These are phyloP conservation scores for Polyplosphaeria fusca DNA, from an alignment of 495 filamentous ascomycete species.

Conservation along the genomic window DNA sequence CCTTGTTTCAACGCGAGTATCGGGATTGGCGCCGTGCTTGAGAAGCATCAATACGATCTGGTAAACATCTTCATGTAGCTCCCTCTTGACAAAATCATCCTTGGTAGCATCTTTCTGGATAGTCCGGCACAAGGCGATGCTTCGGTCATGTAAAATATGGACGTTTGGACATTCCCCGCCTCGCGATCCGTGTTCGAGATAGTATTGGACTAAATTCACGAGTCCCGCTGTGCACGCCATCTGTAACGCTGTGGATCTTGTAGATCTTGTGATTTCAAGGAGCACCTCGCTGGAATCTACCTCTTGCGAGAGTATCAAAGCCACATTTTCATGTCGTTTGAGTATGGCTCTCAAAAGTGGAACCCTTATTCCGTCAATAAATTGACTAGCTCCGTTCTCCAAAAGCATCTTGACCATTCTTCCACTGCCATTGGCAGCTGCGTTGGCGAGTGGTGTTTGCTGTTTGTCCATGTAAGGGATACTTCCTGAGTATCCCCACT, in stretches of 20 bases:
- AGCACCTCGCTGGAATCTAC: neutral
- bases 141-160: neutral
- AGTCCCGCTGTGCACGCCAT: conserved; percentile 7
- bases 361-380: conserved; percentile 1
- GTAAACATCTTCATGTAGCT: conserved; percentile 12
- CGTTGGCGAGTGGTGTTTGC: conserved; percentile 4
- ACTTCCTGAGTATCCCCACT: neutral
- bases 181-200: conserved; percentile 2
- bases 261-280: no score
- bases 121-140: conserved; percentile 1
- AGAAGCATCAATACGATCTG: conserved; percentile 15
- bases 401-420: conserved; percentile 15
- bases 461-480: neutral
- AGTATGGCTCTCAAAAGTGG: conserved; percentile 7
- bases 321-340: conserved; percentile 10
- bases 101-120: conserved; percentile 4
- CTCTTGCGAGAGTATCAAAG: conserved; percentile 5
- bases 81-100: conserved; percentile 3
- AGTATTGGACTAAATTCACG: conserved; percentile 9
- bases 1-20: neutral
- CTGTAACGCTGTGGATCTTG: conserved; percentile 4
- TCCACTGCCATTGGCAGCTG: conserved; percentile 5
- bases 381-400: conserved; percentile 2
- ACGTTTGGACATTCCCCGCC: neutral
- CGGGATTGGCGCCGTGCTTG: conserved; percentile 5